Evolutionary conservation across 306 rosid species (phyloP).

Genomic region (Quercus glauca): DNA sequence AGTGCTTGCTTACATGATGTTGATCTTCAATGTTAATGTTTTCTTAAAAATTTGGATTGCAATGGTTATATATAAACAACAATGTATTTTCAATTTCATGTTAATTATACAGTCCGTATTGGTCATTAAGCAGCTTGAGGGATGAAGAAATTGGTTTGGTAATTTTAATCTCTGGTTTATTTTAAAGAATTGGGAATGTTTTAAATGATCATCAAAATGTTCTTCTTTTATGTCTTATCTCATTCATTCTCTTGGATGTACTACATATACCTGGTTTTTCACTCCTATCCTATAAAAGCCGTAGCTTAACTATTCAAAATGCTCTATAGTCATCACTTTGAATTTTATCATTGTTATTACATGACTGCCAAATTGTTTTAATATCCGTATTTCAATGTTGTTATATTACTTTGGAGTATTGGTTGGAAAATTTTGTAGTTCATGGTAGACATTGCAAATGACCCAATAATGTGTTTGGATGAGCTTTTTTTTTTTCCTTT

Average conservation of each 20-base stretch:
- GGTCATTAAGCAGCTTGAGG: background rate
- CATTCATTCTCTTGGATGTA: background rate
- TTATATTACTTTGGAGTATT: background rate
- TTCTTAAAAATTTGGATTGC: background rate
- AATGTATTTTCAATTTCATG: background rate
- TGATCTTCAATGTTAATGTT: background rate
- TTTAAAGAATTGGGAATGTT: background rate
- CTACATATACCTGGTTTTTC: background rate
- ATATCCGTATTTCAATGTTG: background rate
- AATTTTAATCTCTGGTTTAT: background rate
- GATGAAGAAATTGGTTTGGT: background rate
- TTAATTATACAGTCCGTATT: background rate
- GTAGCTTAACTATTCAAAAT: background rate
- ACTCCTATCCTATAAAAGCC: background rate
- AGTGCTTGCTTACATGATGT: background rate
- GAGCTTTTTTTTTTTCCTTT: no score
- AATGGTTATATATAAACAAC: background rate
- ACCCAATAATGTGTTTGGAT: no score
- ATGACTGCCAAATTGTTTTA: background rate
- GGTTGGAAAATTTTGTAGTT: no score
- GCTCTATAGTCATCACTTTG: background rate
- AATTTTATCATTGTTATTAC: background rate
- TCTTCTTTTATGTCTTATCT: background rate
- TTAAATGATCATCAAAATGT: background rate
- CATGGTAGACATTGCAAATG: no score